Conservation (phyloP, 768 basidiomycete species). For the Leccinellum albellum region DNA sequence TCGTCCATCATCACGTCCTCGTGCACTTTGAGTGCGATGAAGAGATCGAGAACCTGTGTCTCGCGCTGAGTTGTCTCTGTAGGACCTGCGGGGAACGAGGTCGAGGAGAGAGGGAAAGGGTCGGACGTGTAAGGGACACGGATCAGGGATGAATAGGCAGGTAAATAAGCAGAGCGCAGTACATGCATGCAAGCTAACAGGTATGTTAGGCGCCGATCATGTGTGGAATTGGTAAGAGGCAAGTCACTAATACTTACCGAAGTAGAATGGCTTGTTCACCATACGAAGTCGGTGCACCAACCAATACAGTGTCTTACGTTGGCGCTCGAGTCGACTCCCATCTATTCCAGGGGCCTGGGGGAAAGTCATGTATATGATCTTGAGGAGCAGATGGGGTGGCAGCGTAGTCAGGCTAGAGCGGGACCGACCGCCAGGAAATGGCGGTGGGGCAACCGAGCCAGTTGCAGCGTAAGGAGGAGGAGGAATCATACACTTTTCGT, state of each 20-base stretch:
- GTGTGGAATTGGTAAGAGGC: neutral
- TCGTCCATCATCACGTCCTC: constrained; percentile 80
- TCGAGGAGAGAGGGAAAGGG: constrained; percentile 59
- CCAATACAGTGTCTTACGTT: constrained; percentile 72
- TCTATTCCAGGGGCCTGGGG: constrained; percentile 44
- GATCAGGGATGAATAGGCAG: constrained; percentile 58
- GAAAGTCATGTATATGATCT: constrained; percentile 65
- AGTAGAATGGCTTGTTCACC: constrained; percentile 63
- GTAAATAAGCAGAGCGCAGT: constrained; percentile 70
- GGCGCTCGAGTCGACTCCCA: constrained; percentile 42
- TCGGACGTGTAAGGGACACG: constrained; percentile 71
- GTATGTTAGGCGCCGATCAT: neutral
- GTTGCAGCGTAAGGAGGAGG: constrained; percentile 37
- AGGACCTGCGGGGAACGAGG: constrained; percentile 19
- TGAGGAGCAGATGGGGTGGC: constrained; percentile 63
- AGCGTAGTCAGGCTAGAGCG: constrained; percentile 34
- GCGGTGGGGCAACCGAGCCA: constrained; percentile 29
- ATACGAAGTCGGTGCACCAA: constrained; percentile 57
- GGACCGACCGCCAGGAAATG: constrained; percentile 28
- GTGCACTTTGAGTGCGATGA: constrained; percentile 74
- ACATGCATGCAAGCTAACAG: constrained; percentile 72
- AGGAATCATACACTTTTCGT: constrained; percentile 38
- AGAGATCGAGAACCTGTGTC: constrained; percentile 69
- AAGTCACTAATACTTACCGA: constrained; percentile 44
- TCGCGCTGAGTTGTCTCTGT: constrained; percentile 62